These are phyloP conservation scores for Phalaenopsis equestris DNA, from an alignment of 106 monocot genomes.

Conservation along the genomic window DNA sequence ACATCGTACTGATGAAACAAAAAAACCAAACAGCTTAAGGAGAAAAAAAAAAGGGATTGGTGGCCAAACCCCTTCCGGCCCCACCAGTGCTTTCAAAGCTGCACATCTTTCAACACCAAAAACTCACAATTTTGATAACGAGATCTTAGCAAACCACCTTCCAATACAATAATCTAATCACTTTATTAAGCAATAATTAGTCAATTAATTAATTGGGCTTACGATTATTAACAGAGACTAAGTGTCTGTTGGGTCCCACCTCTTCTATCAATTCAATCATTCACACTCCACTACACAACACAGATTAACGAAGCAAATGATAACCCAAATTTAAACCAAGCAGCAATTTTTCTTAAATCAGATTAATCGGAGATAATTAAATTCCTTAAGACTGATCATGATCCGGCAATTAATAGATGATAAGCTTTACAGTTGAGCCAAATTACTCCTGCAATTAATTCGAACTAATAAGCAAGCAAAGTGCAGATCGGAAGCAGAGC, in stretches of 20 bases:
- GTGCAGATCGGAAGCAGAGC: background rate
- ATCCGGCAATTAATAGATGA: conserved; percentile 1
- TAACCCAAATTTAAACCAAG: background rate
- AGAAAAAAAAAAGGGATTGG: no score
- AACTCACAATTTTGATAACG: no score
- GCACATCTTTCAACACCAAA: no score
- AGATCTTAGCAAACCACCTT: background rate
- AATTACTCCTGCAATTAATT: conserved; percentile 9
- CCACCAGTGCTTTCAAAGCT: no score
- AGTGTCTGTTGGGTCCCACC: background rate
- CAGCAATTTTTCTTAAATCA: background rate
- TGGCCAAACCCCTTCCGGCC: no score
- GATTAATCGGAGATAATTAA: background rate
- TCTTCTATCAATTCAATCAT: background rate
- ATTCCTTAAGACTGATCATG: background rate
- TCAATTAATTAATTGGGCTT: background rate
- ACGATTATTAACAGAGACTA: background rate
- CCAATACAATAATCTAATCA: background rate
- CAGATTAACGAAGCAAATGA: background rate
- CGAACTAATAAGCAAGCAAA: background rate
- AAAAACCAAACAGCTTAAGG: no score
- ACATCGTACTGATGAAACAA: no score
- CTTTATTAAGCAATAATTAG: background rate
- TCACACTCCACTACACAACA: background rate
- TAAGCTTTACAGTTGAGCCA: conserved; percentile 9